Percentiles rank a stretch among this genome's conserved stretches.
Conservation (phyloP, 2,329 filamentous ascomycete species). For the Colletotrichum tanaceti region DNA sequence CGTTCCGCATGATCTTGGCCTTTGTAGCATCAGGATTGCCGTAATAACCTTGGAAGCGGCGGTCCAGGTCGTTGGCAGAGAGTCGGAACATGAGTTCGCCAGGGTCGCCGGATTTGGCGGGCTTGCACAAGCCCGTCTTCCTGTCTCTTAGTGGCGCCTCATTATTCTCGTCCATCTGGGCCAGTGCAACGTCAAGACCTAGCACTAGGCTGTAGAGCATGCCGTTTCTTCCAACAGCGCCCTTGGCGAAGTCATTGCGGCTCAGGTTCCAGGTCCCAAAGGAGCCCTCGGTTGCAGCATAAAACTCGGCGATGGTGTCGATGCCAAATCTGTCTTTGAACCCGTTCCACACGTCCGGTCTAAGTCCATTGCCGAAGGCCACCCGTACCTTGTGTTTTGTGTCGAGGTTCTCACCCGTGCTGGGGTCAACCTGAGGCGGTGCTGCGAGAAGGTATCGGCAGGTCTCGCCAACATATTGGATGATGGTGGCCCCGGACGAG, state of each 20-base stretch:
- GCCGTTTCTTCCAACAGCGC: constrained; percentile 82
- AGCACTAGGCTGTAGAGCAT: constrained; percentile 68
- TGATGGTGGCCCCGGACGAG: constrained; percentile 75
- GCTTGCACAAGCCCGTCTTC: constrained; percentile 74
- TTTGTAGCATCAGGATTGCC: constrained; percentile 77
- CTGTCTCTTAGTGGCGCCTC: constrained; percentile 76
- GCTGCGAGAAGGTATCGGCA: constrained; percentile 83
- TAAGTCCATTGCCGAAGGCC: constrained; percentile 86
- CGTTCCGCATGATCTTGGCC: constrained; percentile 78
- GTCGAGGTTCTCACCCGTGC: constrained; percentile 76
- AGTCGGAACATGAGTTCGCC: constrained; percentile 83
- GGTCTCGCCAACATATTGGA: constrained; percentile 91
- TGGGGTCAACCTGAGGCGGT: constrained; percentile 69
- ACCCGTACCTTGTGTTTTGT: constrained; percentile 77
- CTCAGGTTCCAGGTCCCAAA: constrained; percentile 78
- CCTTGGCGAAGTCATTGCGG: constrained; percentile 77
- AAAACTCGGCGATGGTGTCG: constrained; percentile 81
- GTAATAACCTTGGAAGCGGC: constrained; percentile 85
- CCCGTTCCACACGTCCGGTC: constrained; percentile 85
- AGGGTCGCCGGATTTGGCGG: constrained; percentile 68
- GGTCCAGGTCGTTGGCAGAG: constrained; percentile 70
- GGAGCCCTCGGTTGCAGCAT: constrained; percentile 80
- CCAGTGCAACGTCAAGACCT: constrained; percentile 64
- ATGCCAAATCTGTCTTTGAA: constrained; percentile 87
- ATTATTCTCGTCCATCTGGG: constrained; percentile 77